Base-by-base conservation (phyloP, 2,329 filamentous ascomycete genomes). In the Ceratocystis albifundus region DNA sequence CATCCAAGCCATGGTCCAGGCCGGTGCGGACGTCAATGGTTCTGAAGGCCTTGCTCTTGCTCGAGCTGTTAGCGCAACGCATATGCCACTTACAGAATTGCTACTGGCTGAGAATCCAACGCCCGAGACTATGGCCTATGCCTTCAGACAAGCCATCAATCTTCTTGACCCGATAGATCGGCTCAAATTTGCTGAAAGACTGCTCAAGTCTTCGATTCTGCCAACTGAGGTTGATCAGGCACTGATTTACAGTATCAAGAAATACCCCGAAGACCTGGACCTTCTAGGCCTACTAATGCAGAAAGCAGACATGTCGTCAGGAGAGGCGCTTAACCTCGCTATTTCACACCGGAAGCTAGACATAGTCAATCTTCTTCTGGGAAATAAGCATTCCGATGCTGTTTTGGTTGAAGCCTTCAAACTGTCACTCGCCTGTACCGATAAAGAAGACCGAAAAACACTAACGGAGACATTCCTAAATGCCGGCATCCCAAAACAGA, bases 1-100 rank as follows among this genome's bases (percentile, higher is more conserved):
- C 0, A 67, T 84, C 44, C 76, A 77, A 65, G 73, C 76, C 0
- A 75, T 85, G 0, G 71, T 86, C 1, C 74, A 76, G 1, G 75
- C 78, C 0, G 81, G 82, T 0, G 83, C 82, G 1, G 79, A 84
- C 61, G 74, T 83, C n/a, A 84, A 85, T 69, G 75, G 77, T 0
- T 76, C 78, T 66, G 79, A 82, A 30, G 81, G 78, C 0, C 77
- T 79, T 1, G 77, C 82, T 0, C 72, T 86, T 0, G 80, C 80
- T 64, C 75, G 75, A 65, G 81, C 82, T 3, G 77, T 85, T 1
- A 76, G 76, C 20, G 77, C 76, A 0, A 77, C 77, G 15, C 76
- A 80, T 57, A 72, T 74, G 0, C 74, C 75, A 3, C 72, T 84
- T 6, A 76, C 79, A 8, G 80, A 83, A 53, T 71, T 82, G 25